Evolutionary conservation across 371 early-diverging fungal genomes (phyloP).

Genomic region (Mucor indicus): DNA sequence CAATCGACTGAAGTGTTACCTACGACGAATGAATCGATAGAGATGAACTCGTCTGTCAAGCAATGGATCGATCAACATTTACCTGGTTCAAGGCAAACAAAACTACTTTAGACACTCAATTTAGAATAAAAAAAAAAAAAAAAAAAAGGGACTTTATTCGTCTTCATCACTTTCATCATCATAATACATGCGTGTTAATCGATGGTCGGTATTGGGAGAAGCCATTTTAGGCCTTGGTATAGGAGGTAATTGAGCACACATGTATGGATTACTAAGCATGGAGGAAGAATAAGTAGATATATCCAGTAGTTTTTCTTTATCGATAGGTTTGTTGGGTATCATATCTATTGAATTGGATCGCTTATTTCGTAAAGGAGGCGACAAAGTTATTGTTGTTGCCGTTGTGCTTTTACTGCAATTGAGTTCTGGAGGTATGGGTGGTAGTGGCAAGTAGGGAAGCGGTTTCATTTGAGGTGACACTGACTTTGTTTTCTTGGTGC

Average conservation of each 20-base stretch:
- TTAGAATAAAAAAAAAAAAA: no score
- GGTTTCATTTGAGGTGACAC: no score
- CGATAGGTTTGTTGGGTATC: no score
- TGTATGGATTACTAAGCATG: not conserved
- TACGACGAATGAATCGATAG: conserved; percentile 1
- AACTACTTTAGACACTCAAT: no score
- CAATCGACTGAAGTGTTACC: conserved; percentile 20
- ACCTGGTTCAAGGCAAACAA: no score
- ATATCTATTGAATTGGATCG: conserved; percentile 6
- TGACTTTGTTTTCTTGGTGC: not conserved
- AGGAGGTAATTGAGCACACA: conserved; percentile 10
- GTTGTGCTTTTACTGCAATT: no score
- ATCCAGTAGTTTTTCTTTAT: not conserved
- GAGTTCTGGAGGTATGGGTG: not conserved
- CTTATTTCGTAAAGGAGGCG: not conserved
- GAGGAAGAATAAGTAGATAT: not conserved
- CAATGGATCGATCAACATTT: no score
- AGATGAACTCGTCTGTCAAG: no score
- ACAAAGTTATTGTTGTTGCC: no score
- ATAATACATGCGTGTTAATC: conserved; percentile 9
- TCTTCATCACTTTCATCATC: conserved; percentile 19
- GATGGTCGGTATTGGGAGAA: not conserved
- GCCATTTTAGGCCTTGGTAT: no score
- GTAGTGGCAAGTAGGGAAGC: no score
- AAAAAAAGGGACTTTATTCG: not conserved